Base-by-base conservation (phyloP, 257 asterid species). In the Scutellaria minor region DNA sequence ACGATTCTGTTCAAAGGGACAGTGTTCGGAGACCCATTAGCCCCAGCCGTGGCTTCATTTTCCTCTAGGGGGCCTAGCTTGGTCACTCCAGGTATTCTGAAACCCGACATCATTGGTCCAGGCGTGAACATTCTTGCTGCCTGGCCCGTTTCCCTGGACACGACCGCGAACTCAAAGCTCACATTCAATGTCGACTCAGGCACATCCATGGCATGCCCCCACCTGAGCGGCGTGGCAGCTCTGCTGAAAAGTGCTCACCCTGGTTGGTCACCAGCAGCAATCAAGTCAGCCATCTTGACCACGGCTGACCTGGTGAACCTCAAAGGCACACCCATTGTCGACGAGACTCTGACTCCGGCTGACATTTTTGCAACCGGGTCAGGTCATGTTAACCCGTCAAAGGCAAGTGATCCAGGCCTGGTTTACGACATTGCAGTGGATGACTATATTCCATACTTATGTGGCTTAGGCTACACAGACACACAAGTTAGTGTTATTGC, bases 71-170 rank as follows among this genome's bases (percentile, higher is more conserved):
- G 85, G 0, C 85, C 85, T 0, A 67, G 68, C 62, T 1, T 1
- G 20, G 59, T 56, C 8, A 71, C 71, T 10, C 86, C 80, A 0
- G 78, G 80, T 15, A 79, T 82, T 31, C 22, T 79, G 60, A 82
- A 82, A 66, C 86, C 86, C 1, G 86, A 82, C 68, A 73, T 82
- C 24, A 58, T 82, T 1, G 81, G 87, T 5, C 87, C 84, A 0
- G 83, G 83, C 0, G 79, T 74, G 2, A 80, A 65, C 79, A 83
- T 83, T 18, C 72, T 83, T 0, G 84, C 83, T 0, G 87, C 87
- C 5, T 80, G 87, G 87, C 77, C 82, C 0, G 12, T 65, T 20
- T 20, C 76, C 7, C 50, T 82, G 1, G 80, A 73, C 4, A 10
- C 61, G 6, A 47, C 62, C 39, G 64, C 67, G 2, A 57, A 69